Evolutionary conservation across 169 alveolate genomes (phyloP), one percentile per base, ranked within the genome.

Genomic region (Ichthyophthirius multifiliis): DNA sequence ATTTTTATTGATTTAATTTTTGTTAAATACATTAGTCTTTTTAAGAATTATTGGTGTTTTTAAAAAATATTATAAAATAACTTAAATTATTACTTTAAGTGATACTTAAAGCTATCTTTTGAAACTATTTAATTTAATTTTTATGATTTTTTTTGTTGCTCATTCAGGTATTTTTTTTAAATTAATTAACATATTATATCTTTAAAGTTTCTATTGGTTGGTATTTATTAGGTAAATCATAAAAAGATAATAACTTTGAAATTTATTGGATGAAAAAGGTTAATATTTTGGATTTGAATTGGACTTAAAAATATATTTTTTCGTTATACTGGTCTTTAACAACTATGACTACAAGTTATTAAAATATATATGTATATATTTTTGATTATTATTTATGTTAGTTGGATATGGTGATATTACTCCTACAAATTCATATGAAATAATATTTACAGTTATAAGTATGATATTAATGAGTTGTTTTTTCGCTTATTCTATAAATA

Each of bases 311-410:
- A 55, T 55, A 55, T 18, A 23, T 55, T 55, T 55, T 55, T 27
- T 55, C 71, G 12, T 55, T 55, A 18, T 55, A 55, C 31, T 55
- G 71, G 71, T 34, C 71, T 27, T 34, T 55, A 20, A 55, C 71
- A 0, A 55, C 71, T 13, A 55, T 55, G 71, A 55, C 71, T 1
- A 55, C 71, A 55, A 39, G 71, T 55, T 27, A 2, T 55, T 55
- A 55, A 1, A 4, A 48, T 3, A 4, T 18, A 4, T n/a, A 27
- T 27, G 12, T 2, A 20, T 5, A 55, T 18, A 10, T 0, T 55
- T 15, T 1, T 20, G 9, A 5, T 20, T 0, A 48, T n/a, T 1
- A 2, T 23, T 27, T 27, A 16, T 55, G 23, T 0, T 15, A 55
- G 71, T 55, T 55, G 71, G 71, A 23, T 55, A 55, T 18, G 71